These are phyloP conservation scores for Fusarium transvaalense DNA, from an alignment of 2,329 filamentous ascomycete species.

Conservation along the genomic window DNA sequence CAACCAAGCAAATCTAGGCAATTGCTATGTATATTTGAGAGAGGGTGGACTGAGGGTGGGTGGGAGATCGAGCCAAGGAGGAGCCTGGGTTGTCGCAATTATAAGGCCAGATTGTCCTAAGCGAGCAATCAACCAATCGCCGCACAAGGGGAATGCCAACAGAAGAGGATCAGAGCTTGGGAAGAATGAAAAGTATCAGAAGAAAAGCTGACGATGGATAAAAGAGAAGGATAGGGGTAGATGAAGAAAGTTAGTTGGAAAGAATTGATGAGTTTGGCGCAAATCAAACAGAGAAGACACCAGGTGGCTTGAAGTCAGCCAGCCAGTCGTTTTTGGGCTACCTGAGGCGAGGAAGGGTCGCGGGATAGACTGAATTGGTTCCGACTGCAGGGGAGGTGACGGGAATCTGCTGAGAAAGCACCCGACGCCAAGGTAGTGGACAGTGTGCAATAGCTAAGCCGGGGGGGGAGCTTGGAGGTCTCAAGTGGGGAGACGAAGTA, in stretches of 20 bases:
- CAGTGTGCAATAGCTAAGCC: constrained; percentile 12
- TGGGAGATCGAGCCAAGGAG: constrained; percentile 29
- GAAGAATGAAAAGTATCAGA: constrained; percentile 2
- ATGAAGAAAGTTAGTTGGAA: constrained; percentile 29
- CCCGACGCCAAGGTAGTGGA: constrained; percentile 33
- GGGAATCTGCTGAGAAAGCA: constrained; percentile 42
- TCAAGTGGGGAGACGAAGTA: constrained; percentile 32
- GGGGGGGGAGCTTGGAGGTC: constrained; percentile 22
- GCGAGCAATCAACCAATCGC: constrained; percentile 39
- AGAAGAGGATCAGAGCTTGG: constrained; percentile 9
- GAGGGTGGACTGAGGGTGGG: constrained; percentile 20
- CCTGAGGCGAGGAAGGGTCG: constrained; percentile 48
- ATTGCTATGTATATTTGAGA: constrained; percentile 17
- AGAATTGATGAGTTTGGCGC: constrained; percentile 44
- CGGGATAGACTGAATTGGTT: constrained; percentile 41
- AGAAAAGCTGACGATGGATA: constrained; percentile 26
- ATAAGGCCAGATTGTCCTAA: constrained; percentile 53
- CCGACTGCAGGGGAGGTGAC: constrained; percentile 47
- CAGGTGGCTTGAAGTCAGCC: constrained; percentile 51
- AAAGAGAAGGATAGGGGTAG: constrained; percentile 37
- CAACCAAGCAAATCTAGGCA: constrained; percentile 9
- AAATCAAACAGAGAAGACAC: constrained; percentile 50
- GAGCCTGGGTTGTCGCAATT: constrained; percentile 44
- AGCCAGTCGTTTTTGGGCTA: constrained; percentile 48
- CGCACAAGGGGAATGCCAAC: constrained; percentile 33